Conservation (phyloP, 352 stramenopile genomes). For the Phytophthora meadii region DNA sequence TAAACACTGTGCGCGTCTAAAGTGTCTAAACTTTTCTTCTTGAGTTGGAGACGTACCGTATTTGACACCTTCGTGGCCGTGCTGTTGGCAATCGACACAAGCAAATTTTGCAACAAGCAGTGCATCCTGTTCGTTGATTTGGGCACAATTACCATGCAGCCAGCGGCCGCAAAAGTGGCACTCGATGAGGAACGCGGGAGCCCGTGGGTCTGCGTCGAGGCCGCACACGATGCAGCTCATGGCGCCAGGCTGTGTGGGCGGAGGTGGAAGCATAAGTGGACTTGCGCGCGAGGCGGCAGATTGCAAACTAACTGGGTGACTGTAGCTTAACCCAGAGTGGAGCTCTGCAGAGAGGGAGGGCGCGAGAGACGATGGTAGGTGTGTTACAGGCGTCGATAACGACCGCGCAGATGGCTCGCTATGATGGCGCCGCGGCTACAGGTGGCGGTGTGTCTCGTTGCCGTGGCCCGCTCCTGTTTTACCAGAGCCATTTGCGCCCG, state of each 20-base stretch:
- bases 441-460: conserved; percentile 16
- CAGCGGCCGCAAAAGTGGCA: conserved; percentile 75
- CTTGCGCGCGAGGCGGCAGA: conserved; percentile 19
- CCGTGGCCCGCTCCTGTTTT: conserved; percentile 13
- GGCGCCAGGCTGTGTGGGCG: not conserved
- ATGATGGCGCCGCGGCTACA: conserved; percentile 18
- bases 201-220: conserved; percentile 34
- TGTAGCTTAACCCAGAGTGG: conserved; percentile 15
- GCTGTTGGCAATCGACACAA: conserved; percentile 49
- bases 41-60: conserved; percentile 36
- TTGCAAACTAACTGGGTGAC: conserved; percentile 19
- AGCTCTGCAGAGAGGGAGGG: conserved; percentile 13
- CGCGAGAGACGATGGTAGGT: conserved; percentile 15
- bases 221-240: conserved; percentile 36
- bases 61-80: conserved; percentile 46
- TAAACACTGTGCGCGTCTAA: too few species aligned
- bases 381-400: conserved; percentile 21
- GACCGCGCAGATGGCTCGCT: conserved; percentile 20
- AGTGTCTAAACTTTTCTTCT: too few species aligned
- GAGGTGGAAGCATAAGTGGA: conserved; percentile 18
- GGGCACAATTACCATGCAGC: conserved; percentile 63
- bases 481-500: not conserved
- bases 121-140: conserved; percentile 63
- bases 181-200: conserved; percentile 61
- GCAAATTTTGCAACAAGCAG: conserved; percentile 67